Evolutionary conservation across 1,139 yeast genomes (phyloP).

Genomic region (Magnusiomyces paraingens): DNA sequence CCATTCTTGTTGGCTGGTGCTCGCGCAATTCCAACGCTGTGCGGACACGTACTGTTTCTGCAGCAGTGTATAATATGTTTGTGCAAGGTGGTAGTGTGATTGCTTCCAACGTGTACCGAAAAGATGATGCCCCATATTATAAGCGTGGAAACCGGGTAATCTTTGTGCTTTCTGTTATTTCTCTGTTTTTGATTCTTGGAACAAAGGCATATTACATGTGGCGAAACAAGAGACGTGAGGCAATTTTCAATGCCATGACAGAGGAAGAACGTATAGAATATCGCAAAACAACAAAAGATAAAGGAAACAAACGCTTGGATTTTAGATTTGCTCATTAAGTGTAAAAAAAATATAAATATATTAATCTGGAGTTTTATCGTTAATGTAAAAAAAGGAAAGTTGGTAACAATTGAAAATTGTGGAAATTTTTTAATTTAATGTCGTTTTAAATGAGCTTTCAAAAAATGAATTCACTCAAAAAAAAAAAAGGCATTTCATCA

Average conservation of each 20-base stretch:
- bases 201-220: slow-evolving; percentile 38
- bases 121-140: slow-evolving; percentile 53
- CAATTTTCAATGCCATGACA: slow-evolving; percentile 44
- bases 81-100: slow-evolving; percentile 52
- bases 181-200: slow-evolving; percentile 20
- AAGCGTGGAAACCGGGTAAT: slow-evolving; percentile 47
- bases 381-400: too few relatives aligned
- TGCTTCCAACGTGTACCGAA: slow-evolving; percentile 48
- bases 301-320: slow-evolving; percentile 49
- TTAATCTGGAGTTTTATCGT: too few relatives aligned
- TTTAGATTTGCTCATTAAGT: slow-evolving; percentile 36
- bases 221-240: slow-evolving; percentile 42
- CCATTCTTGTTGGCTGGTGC: slow-evolving; percentile 54
- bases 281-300: slow-evolving; percentile 38
- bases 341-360: too few relatives aligned
- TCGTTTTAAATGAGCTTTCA: too few relatives aligned
- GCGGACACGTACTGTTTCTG: slow-evolving; percentile 50
- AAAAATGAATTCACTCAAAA: too few relatives aligned
- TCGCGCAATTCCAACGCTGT: slow-evolving; percentile 57
- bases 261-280: slow-evolving; percentile 42
- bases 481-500: too few relatives aligned
- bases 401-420: too few relatives aligned
- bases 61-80: slow-evolving; percentile 57
- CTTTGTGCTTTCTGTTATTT: slow-evolving; percentile 36
- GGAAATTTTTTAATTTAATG: too few relatives aligned